Conservation (phyloP, 108 stramenopile species). For the Fragilaria crotonensis region DNA sequence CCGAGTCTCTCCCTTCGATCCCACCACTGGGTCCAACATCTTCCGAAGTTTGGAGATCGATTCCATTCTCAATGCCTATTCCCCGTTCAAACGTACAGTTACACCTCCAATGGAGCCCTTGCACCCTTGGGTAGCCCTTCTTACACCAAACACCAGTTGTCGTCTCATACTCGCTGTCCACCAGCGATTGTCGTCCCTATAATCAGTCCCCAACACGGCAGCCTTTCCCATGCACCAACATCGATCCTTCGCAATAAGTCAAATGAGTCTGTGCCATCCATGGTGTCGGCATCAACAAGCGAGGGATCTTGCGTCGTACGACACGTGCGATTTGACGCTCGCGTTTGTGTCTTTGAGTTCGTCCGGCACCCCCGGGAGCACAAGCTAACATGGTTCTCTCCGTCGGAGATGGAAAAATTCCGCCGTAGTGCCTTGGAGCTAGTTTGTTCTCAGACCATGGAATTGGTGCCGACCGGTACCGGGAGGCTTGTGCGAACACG, state of each 20-base stretch:
- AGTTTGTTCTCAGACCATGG: conserved; percentile 23
- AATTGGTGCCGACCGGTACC: conserved; percentile 25
- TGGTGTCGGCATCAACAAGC: neutral
- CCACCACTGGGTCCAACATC: neutral
- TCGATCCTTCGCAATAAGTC: neutral
- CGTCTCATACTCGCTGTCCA: neutral
- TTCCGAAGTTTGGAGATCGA: no score
- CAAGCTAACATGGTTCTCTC: conserved; percentile 39
- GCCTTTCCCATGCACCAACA: neutral
- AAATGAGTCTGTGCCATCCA: neutral
- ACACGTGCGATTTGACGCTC: conserved; percentile 24
- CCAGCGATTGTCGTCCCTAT: neutral
- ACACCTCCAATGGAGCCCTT: no score
- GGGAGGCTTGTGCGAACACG: conserved; percentile 3
- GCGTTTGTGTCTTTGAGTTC: conserved; percentile 33
- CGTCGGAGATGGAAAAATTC: conserved; percentile 46
- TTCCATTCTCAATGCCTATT: no score
- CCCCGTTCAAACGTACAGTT: no score
- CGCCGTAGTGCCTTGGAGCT: conserved; percentile 40
- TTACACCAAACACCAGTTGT: neutral
- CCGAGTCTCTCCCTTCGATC: neutral
- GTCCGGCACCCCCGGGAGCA: conserved; percentile 7
- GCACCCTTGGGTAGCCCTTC: no score
- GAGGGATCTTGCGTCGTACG: neutral
- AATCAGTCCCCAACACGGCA: neutral